Conservation (phyloP, 176 grass and related monocot genomes). For the Oryza nivara region DNA sequence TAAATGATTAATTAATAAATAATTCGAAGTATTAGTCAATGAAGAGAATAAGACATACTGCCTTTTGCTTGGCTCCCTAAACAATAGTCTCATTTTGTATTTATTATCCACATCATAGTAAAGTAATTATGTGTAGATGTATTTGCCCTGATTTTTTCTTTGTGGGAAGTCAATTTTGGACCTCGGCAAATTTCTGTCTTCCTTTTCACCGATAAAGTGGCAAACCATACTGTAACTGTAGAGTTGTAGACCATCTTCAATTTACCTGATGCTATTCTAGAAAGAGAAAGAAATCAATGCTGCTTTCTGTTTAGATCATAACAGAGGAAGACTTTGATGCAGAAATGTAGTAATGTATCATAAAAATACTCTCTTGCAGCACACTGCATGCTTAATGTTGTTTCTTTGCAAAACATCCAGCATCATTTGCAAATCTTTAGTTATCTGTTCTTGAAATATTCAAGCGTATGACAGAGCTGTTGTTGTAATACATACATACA, state of each 20-base stretch:
- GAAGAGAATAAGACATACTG: constrained; percentile 10
- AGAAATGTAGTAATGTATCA: too few species aligned
- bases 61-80: neutral
- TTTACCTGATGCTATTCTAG: neutral
- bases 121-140: constrained; percentile 1
- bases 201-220: neutral
- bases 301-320: neutral
- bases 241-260: neutral
- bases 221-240: neutral
- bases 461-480: neutral
- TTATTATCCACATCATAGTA: constrained; percentile 26
- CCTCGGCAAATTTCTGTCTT: neutral
- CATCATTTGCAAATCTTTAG: neutral
- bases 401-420: neutral
- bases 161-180: neutral
- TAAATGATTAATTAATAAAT: neutral
- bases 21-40: neutral
- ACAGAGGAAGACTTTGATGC: neutral
- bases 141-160: neutral
- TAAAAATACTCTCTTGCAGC: neutral
- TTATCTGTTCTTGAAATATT: neutral
- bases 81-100: constrained; percentile 17
- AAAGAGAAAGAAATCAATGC: neutral
- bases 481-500: neutral
- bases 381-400: neutral